These are phyloP conservation scores for Trichosanthes truncata DNA, from an alignment of 306 rosid species.

Conservation along the genomic window DNA sequence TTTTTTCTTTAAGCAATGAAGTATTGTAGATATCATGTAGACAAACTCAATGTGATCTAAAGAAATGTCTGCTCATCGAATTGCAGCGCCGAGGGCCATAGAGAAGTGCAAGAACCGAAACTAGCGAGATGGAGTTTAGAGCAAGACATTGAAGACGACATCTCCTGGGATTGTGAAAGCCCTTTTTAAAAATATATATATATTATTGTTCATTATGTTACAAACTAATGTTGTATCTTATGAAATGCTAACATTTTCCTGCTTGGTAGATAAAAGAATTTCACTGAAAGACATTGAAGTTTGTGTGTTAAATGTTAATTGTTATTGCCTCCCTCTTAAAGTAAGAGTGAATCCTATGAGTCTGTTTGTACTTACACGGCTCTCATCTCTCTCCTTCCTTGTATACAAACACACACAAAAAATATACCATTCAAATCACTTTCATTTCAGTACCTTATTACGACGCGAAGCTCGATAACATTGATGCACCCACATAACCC, in stretches of 20 bases:
- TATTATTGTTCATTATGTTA: background rate
- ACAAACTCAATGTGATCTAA: background rate
- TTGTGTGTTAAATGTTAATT: conserved; percentile 3
- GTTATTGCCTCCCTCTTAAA: background rate
- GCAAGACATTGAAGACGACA: background rate
- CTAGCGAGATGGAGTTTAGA: conserved; percentile 16
- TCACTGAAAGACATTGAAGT: background rate
- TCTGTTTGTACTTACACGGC: background rate
- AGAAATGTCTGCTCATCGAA: conserved; percentile 9
- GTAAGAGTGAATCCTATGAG: background rate
- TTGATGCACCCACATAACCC: background rate
- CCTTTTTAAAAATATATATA: background rate
- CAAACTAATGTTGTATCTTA: conserved; percentile 2
- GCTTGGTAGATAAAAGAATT: conserved; percentile 3
- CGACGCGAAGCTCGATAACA: background rate
- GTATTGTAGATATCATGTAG: background rate
- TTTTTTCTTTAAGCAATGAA: background rate
- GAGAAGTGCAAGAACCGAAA: conserved; percentile 70
- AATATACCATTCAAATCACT: background rate
- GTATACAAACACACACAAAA: background rate
- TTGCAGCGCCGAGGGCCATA: conserved; percentile 84
- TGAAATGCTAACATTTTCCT: conserved; percentile 7
- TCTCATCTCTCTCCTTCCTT: background rate
- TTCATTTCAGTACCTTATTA: background rate
- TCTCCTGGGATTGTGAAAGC: background rate